Conservation (phyloP, 192 early-diverging fungal genomes). For the Physocladia obscura region DNA sequence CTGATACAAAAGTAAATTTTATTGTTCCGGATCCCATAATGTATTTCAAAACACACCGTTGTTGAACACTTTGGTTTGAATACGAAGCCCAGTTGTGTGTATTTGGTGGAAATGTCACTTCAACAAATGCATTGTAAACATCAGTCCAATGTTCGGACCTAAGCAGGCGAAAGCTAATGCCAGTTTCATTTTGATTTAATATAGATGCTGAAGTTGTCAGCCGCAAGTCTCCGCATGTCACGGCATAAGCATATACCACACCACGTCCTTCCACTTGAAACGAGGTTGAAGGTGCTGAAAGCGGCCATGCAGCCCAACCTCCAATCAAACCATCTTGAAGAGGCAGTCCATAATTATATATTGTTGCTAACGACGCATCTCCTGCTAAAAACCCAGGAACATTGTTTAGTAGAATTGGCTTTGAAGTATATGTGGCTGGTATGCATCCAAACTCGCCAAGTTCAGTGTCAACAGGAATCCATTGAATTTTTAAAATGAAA, state of each 20-base stretch:
- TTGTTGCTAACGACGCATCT: neutral
- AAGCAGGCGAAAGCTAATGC: neutral
- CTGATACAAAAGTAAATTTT: constrained; percentile 9
- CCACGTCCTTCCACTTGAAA: constrained; percentile 2
- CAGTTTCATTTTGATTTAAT: neutral
- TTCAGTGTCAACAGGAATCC: neutral
- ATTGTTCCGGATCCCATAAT: neutral
- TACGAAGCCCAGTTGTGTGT: neutral
- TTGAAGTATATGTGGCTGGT: neutral
- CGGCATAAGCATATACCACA: neutral
- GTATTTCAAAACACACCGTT: neutral
- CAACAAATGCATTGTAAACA: neutral
- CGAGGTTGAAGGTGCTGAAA: neutral
- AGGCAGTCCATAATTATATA: constrained; percentile 16
- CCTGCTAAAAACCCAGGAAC: constrained; percentile 1
- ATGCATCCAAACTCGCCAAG: constrained; percentile 1
- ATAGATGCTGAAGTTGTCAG: neutral
- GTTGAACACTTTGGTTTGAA: neutral
- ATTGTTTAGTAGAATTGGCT: neutral
- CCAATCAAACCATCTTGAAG: constrained; percentile 17
- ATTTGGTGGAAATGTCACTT: neutral
- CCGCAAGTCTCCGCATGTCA: neutral
- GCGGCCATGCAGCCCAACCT: constrained; percentile 15
- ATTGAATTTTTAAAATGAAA: neutral
- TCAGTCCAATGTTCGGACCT: neutral